Evolutionary conservation across 139 green algal genomes (phyloP).

Genomic region (Tetraselmis striata): DNA sequence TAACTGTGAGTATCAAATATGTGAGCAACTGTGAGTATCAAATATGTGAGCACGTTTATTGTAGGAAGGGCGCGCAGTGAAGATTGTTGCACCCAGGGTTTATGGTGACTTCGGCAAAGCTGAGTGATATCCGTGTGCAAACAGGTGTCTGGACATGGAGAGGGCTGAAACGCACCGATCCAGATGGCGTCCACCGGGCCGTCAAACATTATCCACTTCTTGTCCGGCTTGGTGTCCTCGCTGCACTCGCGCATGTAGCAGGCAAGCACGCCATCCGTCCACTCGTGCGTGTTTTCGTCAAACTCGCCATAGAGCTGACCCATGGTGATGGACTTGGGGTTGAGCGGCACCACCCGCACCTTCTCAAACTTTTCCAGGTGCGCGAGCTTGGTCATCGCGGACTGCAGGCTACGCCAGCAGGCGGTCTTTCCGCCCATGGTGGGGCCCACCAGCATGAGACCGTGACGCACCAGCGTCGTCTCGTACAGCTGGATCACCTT

Average conservation of each 20-base stretch:
- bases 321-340: constrained; percentile 76
- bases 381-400: constrained; percentile 32
- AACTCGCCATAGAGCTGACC: constrained; percentile 79
- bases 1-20: too few relatives aligned
- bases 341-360: constrained; percentile 51
- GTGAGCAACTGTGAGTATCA: too few relatives aligned
- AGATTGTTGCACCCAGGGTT: too few relatives aligned
- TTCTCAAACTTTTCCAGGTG: constrained; percentile 26
- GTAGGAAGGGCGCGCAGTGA: too few relatives aligned
- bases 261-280: constrained; percentile 71
- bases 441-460: constrained; percentile 77
- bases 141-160: too few relatives aligned
- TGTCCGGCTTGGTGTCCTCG: constrained; percentile 56
- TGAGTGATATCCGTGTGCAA: too few relatives aligned
- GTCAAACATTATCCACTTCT: constrained; percentile 83
- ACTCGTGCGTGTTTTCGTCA: constrained; percentile 73
- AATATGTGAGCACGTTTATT: too few relatives aligned
- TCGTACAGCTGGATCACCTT: constrained; percentile 85
- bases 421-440: constrained; percentile 75
- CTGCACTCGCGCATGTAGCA: constrained; percentile 72
- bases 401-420: constrained; percentile 47
- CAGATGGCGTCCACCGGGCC: constrained; percentile 69
- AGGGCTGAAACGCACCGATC: constrained; percentile 20
- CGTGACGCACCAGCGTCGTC: constrained; percentile 76
- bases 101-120: too few relatives aligned